Conservation (phyloP, 2,329 filamentous ascomycete genomes). For the Fusarium tuaranense region DNA sequence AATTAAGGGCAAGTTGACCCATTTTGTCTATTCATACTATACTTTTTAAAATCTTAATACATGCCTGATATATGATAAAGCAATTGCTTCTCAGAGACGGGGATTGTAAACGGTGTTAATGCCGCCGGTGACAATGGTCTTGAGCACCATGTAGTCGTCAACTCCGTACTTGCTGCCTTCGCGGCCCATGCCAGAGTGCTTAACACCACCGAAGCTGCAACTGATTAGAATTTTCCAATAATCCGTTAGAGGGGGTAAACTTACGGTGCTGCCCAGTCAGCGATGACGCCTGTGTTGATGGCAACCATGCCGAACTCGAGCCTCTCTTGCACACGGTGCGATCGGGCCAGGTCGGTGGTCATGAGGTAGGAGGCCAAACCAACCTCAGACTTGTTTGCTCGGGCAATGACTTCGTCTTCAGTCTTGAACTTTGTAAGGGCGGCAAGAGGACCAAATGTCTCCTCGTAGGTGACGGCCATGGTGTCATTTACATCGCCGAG, state of each 20-base stretch:
- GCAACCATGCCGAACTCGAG: constrained; percentile 78
- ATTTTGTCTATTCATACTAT: constrained; percentile 1
- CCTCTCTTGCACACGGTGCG: constrained; percentile 75
- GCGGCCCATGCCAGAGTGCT: constrained; percentile 70
- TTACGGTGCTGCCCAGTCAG: constrained; percentile 44
- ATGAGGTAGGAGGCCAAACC: constrained; percentile 76
- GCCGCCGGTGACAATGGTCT: constrained; percentile 62
- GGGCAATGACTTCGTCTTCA: constrained; percentile 71
- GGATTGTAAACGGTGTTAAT: constrained; percentile 28
- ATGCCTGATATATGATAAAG: background rate
- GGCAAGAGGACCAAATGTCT: constrained; percentile 74
- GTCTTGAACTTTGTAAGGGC: constrained; percentile 74
- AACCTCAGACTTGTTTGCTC: constrained; percentile 71
- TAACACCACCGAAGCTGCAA: constrained; percentile 68
- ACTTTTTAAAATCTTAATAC: background rate
- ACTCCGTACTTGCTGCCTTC: constrained; percentile 72
- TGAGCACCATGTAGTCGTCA: constrained; percentile 68
- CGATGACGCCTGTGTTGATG: constrained; percentile 65
- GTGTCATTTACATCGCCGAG: constrained; percentile 68
- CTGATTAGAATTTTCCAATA: constrained; percentile 11
- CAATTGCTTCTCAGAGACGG: background rate
- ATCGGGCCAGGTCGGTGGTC: constrained; percentile 74
- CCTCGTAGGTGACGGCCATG: constrained; percentile 69
- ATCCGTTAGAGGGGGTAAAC: background rate
- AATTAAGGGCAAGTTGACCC: background rate